Evolutionary conservation across 768 basidiomycete species (phyloP).

Genomic region (Trametes cubensis): DNA sequence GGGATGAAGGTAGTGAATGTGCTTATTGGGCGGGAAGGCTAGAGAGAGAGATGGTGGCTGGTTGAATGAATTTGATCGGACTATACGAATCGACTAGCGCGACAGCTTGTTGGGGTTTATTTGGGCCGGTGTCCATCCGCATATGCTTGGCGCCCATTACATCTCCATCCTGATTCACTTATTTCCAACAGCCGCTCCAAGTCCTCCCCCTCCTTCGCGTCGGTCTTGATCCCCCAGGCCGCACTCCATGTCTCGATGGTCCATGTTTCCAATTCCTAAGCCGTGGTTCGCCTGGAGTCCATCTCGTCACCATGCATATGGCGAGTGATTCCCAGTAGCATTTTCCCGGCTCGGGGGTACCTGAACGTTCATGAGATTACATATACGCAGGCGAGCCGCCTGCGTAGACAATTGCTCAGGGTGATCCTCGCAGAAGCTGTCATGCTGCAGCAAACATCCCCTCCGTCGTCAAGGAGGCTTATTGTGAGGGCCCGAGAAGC

Average conservation of each 20-base stretch:
- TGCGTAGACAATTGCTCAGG: conserved; percentile 6
- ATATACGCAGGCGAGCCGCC: background rate
- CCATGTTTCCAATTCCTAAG: no score
- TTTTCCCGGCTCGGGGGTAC: background rate
- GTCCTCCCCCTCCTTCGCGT: background rate
- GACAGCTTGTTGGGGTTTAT: conserved; percentile 9
- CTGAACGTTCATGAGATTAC: background rate
- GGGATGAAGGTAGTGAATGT: no score
- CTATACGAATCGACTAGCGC: background rate
- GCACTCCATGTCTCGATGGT: no score
- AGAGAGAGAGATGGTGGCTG: no score
- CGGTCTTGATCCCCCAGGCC: no score
- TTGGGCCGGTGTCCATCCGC: conserved; percentile 5
- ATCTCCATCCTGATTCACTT: no score
- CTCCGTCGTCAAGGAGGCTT: conserved; percentile 20
- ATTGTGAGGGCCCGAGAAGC: conserved; percentile 16
- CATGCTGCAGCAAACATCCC: background rate
- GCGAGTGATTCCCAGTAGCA: no score
- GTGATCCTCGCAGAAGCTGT: background rate
- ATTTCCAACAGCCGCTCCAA: background rate
- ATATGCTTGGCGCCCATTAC: no score
- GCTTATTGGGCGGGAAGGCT: no score
- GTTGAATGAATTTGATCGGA: background rate
- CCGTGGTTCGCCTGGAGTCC: no score
- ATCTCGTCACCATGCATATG: no score